Evolutionary conservation across 129 eudicot species (phyloP).

Genomic region (Apium graveolens): DNA sequence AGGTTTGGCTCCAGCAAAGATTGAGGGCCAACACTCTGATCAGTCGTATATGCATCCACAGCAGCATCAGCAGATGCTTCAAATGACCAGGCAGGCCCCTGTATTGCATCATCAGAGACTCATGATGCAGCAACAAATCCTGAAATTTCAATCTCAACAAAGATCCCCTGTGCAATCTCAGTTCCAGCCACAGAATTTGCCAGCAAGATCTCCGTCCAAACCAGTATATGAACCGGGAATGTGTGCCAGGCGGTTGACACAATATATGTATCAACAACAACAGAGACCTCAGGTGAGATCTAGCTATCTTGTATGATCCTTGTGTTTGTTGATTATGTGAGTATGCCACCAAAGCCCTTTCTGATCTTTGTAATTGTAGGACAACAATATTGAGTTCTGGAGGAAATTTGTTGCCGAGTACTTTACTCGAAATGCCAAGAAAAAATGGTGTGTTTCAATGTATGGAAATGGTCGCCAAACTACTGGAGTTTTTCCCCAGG

Average conservation of each 20-base stretch:
- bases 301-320: not conserved
- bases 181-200: constrained; percentile 61
- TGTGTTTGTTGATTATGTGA: not conserved
- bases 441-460: constrained; percentile 98
- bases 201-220: constrained; percentile 68
- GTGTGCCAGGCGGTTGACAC: constrained; percentile 92
- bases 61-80: constrained; percentile 33
- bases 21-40: constrained; percentile 81
- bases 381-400: constrained; percentile 96
- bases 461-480: constrained; percentile 97
- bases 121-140: constrained; percentile 61
- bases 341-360: not conserved
- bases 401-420: constrained; percentile 92
- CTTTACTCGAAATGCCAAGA: constrained; percentile 91
- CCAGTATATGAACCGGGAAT: constrained; percentile 91
- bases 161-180: constrained; percentile 58
- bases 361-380: constrained; percentile 39
- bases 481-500: constrained; percentile 98
- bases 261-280: constrained; percentile 95
- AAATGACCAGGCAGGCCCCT: constrained; percentile 85
- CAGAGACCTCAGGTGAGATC: constrained; percentile 87
- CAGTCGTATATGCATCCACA: constrained; percentile 54
- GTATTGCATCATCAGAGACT: constrained; percentile 89
- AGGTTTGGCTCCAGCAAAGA: constrained; percentile 54
- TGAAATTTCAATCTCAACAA: constrained; percentile 79